Conservation (phyloP, 2,329 filamentous ascomycete species). For the Sporothrix globosa region DNA sequence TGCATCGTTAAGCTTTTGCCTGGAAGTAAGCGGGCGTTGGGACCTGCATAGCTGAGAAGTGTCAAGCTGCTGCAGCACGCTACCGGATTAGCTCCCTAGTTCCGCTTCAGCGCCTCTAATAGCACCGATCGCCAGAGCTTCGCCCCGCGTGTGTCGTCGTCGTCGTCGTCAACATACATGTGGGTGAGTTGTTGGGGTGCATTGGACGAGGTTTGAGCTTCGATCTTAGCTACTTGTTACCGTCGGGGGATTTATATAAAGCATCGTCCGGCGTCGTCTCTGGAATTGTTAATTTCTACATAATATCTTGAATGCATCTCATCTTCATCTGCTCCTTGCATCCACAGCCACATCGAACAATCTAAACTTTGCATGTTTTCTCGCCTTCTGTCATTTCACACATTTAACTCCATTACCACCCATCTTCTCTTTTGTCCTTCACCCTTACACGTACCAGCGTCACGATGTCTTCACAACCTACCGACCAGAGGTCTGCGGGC, state of each 20-base stretch:
- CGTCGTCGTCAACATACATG: conserved; percentile 23
- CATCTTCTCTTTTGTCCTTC: background rate
- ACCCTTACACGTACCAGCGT: background rate
- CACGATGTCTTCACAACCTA: conserved; percentile 11
- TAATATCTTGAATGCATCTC: background rate
- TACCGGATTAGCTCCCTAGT: background rate
- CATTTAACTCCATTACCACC: background rate
- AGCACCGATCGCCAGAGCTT: conserved; percentile 12
- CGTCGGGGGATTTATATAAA: conserved; percentile 9
- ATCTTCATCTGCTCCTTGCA: background rate
- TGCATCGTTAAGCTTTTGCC: conserved; percentile 10
- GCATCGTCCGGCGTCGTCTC: background rate
- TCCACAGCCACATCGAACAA: background rate
- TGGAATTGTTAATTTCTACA: background rate
- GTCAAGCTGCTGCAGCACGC: conserved; percentile 5
- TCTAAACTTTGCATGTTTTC: background rate
- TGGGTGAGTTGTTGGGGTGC: conserved; percentile 23
- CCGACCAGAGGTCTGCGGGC: background rate
- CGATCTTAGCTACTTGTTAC: background rate
- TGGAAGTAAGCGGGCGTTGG: background rate
- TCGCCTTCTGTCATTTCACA: background rate
- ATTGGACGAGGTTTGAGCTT: background rate
- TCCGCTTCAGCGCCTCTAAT: conserved; percentile 5
- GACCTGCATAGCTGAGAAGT: background rate
- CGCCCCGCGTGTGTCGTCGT: conserved; percentile 19